These are phyloP conservation scores for Phyllosticta paracitricarpa DNA, from an alignment of 2,329 filamentous ascomycete genomes.

Conservation along the genomic window DNA sequence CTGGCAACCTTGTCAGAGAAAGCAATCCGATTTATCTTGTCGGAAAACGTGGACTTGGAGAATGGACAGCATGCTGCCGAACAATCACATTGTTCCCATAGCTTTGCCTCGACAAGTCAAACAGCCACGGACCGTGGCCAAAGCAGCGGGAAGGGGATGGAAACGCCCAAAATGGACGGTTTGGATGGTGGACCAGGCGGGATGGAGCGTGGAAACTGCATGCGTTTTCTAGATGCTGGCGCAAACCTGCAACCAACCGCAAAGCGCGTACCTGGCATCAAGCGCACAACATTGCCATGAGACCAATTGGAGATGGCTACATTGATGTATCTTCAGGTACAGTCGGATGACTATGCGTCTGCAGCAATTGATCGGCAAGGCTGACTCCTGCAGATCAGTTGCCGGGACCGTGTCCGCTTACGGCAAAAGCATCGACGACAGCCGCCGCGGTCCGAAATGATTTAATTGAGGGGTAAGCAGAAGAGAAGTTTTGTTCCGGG, in stretches of 20 bases:
- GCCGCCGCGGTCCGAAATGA: background rate
- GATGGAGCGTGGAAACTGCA: background rate
- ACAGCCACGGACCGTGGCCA: background rate
- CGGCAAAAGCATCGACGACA: background rate
- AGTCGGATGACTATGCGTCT: background rate
- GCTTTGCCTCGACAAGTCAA: background rate
- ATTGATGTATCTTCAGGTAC: background rate
- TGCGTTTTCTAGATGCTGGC: background rate
- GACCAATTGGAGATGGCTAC: background rate
- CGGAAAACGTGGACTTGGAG: background rate
- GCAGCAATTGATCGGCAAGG: background rate
- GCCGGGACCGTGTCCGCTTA: background rate
- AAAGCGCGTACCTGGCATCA: background rate
- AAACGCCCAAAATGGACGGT: no score
- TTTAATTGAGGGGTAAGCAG: background rate
- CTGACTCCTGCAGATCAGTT: background rate
- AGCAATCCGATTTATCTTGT: no score
- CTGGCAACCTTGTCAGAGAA: no score
- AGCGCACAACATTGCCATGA: background rate
- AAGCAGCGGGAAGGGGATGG: background rate
- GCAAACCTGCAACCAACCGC: background rate
- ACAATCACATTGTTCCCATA: background rate
- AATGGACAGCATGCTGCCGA: background rate
- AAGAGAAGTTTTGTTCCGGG: conserved; percentile 7
- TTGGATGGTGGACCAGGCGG: no score